A percentile compares a stretch with the other conserved stretches of the same genome.
phyloP scores from a whole-genome alignment of 768 basidiomycete genomes.

The Fomitopsis serialis region DNA sequence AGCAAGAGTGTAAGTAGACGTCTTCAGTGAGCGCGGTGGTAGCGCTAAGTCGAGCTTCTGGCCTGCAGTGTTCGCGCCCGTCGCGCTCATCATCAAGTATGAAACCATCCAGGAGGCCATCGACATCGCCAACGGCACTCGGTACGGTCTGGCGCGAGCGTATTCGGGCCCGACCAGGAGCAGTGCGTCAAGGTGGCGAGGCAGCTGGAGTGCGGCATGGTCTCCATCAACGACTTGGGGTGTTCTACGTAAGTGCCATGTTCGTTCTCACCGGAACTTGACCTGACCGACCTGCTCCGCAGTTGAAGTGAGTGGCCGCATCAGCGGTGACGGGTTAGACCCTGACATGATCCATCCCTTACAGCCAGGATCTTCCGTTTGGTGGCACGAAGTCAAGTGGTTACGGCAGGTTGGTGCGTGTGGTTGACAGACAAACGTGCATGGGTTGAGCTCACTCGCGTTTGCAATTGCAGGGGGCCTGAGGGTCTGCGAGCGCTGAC shows the following conservation, averaged over 20 bases:
- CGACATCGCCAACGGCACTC: slow-evolving; percentile 81
- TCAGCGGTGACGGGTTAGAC: slow-evolving; percentile 10
- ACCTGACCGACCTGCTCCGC: slow-evolving; percentile 13
- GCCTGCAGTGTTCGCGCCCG: slow-evolving; percentile 80
- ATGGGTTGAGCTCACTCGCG: background rate
- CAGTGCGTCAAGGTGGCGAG: slow-evolving; percentile 78
- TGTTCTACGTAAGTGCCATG: slow-evolving; percentile 63
- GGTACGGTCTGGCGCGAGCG: slow-evolving; percentile 91
- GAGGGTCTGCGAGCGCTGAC: slow-evolving; percentile 90
- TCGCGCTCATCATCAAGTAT: slow-evolving; percentile 84
- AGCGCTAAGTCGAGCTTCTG: slow-evolving; percentile 1
- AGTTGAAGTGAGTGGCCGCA: slow-evolving; percentile 57
- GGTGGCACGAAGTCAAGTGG: slow-evolving; percentile 90
- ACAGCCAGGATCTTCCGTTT: slow-evolving; percentile 88
- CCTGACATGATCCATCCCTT: slow-evolving; percentile 6
- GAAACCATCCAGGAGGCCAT: slow-evolving; percentile 82
- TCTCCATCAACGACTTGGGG: slow-evolving; percentile 91
- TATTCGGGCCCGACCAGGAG: slow-evolving; percentile 84
- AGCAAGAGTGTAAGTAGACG: slow-evolving; percentile 62
- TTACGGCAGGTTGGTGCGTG: slow-evolving; percentile 80
- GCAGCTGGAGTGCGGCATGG: slow-evolving; percentile 90
- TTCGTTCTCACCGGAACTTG: slow-evolving; percentile 1
- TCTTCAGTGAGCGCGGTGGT: background rate
- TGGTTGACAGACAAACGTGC: slow-evolving; percentile 7
- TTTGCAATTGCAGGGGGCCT: slow-evolving; percentile 54